A percentile compares a stretch with the other conserved stretches of the same genome.
Conservation (phyloP, 2,329 filamentous ascomycete species). For the Beauveria sp. region DNA sequence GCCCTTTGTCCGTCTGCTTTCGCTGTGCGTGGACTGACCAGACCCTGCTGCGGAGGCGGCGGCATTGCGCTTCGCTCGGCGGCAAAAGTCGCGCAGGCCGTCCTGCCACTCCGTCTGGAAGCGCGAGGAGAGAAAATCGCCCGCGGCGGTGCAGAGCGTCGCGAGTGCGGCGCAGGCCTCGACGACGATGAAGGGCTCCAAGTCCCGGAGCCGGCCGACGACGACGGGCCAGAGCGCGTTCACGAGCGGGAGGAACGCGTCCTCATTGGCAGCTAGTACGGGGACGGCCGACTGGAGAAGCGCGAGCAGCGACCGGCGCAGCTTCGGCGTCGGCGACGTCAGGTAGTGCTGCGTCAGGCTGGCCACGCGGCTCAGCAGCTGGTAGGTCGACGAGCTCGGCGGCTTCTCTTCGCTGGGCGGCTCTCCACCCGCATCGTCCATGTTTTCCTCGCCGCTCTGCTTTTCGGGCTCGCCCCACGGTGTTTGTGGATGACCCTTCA, state of each 20-base stretch:
- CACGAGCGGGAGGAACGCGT: constrained; percentile 79
- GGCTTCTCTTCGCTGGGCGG: constrained; percentile 34
- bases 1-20: constrained; percentile 11
- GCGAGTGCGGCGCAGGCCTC: constrained; percentile 63
- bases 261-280: constrained; percentile 67
- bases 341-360: constrained; percentile 84
- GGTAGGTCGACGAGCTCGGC: constrained; percentile 70
- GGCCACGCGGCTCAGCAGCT: constrained; percentile 74
- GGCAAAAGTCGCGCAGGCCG: constrained; percentile 43
- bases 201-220: constrained; percentile 56
- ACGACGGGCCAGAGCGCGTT: constrained; percentile 88
- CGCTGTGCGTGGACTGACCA: constrained; percentile 9
- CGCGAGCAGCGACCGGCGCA: constrained; percentile 71
- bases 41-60: constrained; percentile 8
- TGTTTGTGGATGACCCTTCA: constrained; percentile 24
- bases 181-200: constrained; percentile 60
- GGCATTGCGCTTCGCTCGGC: constrained; percentile 34
- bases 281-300: constrained; percentile 67
- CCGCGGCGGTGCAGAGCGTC: constrained; percentile 62
- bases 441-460: constrained; percentile 21
- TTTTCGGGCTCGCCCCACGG: constrained; percentile 32
- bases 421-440: constrained; percentile 23
- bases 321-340: constrained; percentile 70
- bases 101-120: constrained; percentile 66
- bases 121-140: constrained; percentile 71